A percentile compares a stretch with the other conserved stretches of the same genome.
These are phyloP conservation scores for Blastocystis hominis DNA, from an alignment of 352 stramenopile species.

Conservation along the genomic window DNA sequence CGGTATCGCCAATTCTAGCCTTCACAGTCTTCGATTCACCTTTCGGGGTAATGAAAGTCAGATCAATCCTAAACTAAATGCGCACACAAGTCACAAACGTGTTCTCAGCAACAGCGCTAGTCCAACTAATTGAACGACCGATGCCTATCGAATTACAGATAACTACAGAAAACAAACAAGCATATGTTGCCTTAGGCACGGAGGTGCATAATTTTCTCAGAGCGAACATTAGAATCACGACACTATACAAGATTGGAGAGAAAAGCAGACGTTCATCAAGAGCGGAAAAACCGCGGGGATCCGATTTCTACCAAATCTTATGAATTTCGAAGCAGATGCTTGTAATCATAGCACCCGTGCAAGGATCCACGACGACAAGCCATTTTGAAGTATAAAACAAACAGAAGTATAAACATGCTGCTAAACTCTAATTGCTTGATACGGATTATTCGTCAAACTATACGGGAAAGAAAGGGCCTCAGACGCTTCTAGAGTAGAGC, in stretches of 20 bases:
- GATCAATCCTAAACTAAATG: conserved; percentile 30
- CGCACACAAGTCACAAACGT: background rate
- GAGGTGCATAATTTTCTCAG: conserved; percentile 2
- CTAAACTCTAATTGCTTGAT: too few species aligned
- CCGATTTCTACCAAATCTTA: background rate
- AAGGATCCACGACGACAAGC: background rate
- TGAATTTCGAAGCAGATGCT: too few species aligned
- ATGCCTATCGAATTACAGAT: background rate
- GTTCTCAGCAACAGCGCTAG: background rate
- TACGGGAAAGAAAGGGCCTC: background rate
- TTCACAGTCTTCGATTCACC: conserved; percentile 50
- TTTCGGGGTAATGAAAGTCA: conserved; percentile 50
- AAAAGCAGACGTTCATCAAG: background rate
- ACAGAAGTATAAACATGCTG: background rate
- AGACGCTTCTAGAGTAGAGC: background rate
- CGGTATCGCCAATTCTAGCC: conserved; percentile 48
- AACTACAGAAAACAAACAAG: background rate
- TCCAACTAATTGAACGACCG: conserved; percentile 38
- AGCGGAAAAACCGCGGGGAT: background rate
- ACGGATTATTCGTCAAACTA: background rate
- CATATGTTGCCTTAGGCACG: background rate
- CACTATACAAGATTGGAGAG: background rate
- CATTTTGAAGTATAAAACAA: background rate
- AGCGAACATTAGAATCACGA: conserved; percentile 19
- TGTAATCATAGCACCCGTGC: background rate